Conservation (phyloP, 1,284 basidiomycete species). For the Ustilago esculenta region DNA sequence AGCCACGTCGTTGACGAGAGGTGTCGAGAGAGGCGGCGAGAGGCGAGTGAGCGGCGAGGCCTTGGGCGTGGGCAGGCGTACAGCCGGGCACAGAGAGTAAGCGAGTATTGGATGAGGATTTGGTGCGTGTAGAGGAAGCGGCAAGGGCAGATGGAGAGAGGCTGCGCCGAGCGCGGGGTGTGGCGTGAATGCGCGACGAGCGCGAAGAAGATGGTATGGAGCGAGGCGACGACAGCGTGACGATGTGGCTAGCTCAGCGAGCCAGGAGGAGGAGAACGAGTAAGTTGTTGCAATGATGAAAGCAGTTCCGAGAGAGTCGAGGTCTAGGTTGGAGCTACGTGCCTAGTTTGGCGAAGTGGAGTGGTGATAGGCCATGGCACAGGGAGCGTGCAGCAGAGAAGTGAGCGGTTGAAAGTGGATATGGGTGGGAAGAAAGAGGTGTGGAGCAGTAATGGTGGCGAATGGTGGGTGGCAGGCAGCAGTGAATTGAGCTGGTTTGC, state of each 20-base stretch:
- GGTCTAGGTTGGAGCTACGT: too few species aligned
- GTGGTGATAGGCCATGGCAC: too few species aligned
- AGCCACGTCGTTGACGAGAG: conserved; percentile 33
- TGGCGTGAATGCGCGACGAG: conserved; percentile 18
- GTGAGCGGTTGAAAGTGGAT: too few species aligned
- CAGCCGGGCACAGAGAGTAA: conserved; percentile 29
- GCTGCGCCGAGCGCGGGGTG: conserved; percentile 28
- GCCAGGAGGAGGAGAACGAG: background rate
- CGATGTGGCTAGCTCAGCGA: conserved; percentile 11
- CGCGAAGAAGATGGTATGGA: conserved; percentile 33
- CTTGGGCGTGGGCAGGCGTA: conserved; percentile 9
- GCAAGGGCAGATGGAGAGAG: conserved; percentile 15
- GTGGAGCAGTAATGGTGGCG: too few species aligned
- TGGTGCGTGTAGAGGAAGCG: conserved; percentile 9
- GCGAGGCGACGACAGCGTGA: conserved; percentile 39
- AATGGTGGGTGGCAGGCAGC: too few species aligned
- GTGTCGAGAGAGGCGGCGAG: conserved; percentile 10
- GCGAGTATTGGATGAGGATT: conserved; percentile 16
- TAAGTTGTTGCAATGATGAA: too few species aligned
- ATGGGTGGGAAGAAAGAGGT: too few species aligned
- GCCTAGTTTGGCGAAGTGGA: too few species aligned
- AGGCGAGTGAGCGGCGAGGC: conserved; percentile 7
- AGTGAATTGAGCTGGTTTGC: too few species aligned
- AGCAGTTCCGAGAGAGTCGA: too few species aligned
- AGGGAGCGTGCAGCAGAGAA: too few species aligned